Evolutionary conservation across 2,329 filamentous ascomycete species (phyloP), one percentile per base, ranked within the genome.

Genomic region (Pleomassaria siparia): DNA sequence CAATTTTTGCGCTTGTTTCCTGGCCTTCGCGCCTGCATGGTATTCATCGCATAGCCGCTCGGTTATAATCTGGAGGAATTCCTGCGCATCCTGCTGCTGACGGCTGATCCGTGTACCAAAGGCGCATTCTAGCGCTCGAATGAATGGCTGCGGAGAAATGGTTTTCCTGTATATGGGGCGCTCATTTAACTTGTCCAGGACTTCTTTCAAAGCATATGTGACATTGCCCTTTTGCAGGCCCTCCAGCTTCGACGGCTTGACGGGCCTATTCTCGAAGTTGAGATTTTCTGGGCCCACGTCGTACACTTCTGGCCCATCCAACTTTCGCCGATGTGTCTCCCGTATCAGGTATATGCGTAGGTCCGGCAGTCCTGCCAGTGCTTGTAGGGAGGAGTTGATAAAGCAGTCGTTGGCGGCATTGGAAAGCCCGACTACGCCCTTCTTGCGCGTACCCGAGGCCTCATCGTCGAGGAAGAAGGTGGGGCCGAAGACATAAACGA

Each of bases 401-500:
- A 77, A 79, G 69, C 76, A 79, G 63, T 79, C 94, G 72, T 99
- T 99, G 58, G 92, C 94, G 8, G 89, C 85, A 72, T 99, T 99
- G 54, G 60, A 67, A 28, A 97, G 80, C 30, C 94, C 94, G 46
- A 97, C 91, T 35, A 95, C 89, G 49, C 89, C 88, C 66, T 89
- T 92, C 59, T 88, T 85, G 53, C 75, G 74, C 46, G 80, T 82
- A 51, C 72, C 76, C 48, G 78, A 76, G 43, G 85, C 81, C 47
- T 94, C 88, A 66, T 86, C 85, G 73, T 99, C 92, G 70, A 97
- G 86, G 62, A 95, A 89, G 72, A 92, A 97, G 43, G 91, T 97
- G n/a, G 94, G 94, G 8, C 87, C 91, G 73, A 99, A 97, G 60
- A 97, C 92, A 73, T 97, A 99, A 69, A 97, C 89, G 48, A 97